These are phyloP conservation scores for Chaetothyriales sp. DNA, from an alignment of 2,329 filamentous ascomycete species.

Conservation along the genomic window DNA sequence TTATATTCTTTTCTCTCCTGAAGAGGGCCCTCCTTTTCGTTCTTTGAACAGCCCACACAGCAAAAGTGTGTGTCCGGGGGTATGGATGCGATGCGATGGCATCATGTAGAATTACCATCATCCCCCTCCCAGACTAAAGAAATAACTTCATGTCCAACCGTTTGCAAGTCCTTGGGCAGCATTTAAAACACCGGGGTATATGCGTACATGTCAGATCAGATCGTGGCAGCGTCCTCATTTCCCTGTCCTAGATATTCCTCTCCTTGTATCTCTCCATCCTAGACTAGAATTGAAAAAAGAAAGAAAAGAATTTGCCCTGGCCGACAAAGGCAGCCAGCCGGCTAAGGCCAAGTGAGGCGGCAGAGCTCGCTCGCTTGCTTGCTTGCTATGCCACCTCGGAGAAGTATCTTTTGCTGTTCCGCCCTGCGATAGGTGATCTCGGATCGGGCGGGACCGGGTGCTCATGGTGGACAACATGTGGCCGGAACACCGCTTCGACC, in stretches of 20 bases:
- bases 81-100: no score
- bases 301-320: neutral
- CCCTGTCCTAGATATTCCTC: neutral
- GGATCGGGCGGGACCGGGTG: conserved; percentile 12
- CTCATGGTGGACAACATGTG: conserved; percentile 76
- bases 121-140: neutral
- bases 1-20: no score
- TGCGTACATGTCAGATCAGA: neutral
- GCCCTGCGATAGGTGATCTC: conserved; percentile 8
- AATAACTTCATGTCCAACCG: neutral
- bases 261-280: neutral
- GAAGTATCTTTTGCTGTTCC: conserved; percentile 17
- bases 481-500: conserved; percentile 77
- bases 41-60: no score
- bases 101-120: neutral
- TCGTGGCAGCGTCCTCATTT: neutral
- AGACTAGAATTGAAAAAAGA: neutral
- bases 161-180: neutral
- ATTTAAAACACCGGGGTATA: neutral
- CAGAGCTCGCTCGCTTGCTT: no score
- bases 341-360: neutral
- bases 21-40: no score
- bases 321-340: no score
- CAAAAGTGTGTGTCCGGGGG: no score
- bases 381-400: conserved; percentile 13